Evolutionary conservation across 179 eudicot species (phyloP).

Genomic region (Drosera spatulata): DNA sequence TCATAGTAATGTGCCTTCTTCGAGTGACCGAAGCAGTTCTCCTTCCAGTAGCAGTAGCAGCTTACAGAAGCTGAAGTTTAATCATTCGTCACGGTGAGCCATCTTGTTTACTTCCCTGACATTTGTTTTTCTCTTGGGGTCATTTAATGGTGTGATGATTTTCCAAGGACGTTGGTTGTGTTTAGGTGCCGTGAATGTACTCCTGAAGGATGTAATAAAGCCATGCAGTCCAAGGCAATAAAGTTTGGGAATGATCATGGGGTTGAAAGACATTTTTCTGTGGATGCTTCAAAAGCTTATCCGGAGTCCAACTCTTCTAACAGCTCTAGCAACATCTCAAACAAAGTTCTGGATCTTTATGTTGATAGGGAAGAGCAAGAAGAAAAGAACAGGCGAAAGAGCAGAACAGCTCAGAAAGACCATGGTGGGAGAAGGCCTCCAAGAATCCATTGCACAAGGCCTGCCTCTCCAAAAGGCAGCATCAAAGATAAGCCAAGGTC

Average conservation of each 20-base stretch:
- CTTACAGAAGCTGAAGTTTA: constrained; percentile 26
- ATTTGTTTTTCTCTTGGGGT: background rate
- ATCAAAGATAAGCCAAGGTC: constrained; percentile 43
- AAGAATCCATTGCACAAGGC: constrained; percentile 36
- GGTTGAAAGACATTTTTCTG: constrained; percentile 15
- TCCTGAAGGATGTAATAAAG: constrained; percentile 54
- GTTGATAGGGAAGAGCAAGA: constrained; percentile 82
- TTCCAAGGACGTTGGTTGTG: background rate
- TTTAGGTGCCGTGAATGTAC: constrained; percentile 38
- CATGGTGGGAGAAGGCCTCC: constrained; percentile 47
- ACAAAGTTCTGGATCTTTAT: constrained; percentile 67
- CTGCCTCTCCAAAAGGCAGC: constrained; percentile 43
- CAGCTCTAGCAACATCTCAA: constrained; percentile 57
- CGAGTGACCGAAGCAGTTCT: constrained; percentile 40
- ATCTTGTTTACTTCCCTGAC: background rate
- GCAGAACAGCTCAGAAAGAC: constrained; percentile 19
- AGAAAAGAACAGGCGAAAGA: constrained; percentile 21
- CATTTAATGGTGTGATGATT: background rate
- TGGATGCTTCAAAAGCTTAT: constrained; percentile 13
- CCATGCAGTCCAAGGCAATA: constrained; percentile 21
- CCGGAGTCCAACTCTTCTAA: constrained; percentile 38
- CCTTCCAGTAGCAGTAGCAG: constrained; percentile 44
- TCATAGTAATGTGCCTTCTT: constrained; percentile 17
- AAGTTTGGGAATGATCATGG: constrained; percentile 16
- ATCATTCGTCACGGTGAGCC: constrained; percentile 45